Evolutionary conservation across 2,329 filamentous ascomycete species (phyloP).

Genomic region (Pseudogymnoascus sp.): DNA sequence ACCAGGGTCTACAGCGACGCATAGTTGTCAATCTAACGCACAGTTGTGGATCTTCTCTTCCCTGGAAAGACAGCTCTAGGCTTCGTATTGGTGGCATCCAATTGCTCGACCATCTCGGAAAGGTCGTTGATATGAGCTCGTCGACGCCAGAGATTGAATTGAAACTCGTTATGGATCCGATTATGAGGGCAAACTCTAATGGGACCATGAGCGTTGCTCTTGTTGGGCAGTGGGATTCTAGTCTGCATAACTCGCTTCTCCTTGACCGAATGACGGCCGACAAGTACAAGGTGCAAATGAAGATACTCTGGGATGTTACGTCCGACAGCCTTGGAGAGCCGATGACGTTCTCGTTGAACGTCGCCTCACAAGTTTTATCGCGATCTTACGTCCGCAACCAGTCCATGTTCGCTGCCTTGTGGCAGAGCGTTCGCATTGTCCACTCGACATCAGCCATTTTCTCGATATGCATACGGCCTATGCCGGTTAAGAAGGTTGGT

Average conservation of each 20-base stretch:
- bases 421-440: conserved; percentile 76
- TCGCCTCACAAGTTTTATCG: conserved; percentile 76
- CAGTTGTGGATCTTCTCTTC: conserved; percentile 77
- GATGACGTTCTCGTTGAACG: conserved; percentile 76
- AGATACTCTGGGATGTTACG: conserved; percentile 75
- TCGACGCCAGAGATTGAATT: conserved; percentile 68
- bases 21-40: conserved; percentile 85
- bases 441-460: conserved; percentile 84
- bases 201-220: conserved; percentile 82
- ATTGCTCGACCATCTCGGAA: conserved; percentile 77
- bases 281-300: conserved; percentile 84
- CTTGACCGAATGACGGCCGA: conserved; percentile 92
- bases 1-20: conserved; percentile 86
- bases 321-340: conserved; percentile 80
- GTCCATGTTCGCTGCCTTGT: conserved; percentile 80
- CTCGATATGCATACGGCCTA: conserved; percentile 75
- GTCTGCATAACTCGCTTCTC: conserved; percentile 81
- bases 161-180: conserved; percentile 69
- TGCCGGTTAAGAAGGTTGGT: conserved; percentile 81
- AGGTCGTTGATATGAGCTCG: conserved; percentile 70
- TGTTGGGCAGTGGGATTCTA: conserved; percentile 94
- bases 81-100: conserved; percentile 75
- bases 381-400: conserved; percentile 78
- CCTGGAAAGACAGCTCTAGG: conserved; percentile 76
- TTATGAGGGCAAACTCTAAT: conserved; percentile 78